Percentiles rank a stretch among this genome's conserved stretches.
Evolutionary conservation across 192 early-diverging fungal species (phyloP).

Genomic region (Coemansia sp.): DNA sequence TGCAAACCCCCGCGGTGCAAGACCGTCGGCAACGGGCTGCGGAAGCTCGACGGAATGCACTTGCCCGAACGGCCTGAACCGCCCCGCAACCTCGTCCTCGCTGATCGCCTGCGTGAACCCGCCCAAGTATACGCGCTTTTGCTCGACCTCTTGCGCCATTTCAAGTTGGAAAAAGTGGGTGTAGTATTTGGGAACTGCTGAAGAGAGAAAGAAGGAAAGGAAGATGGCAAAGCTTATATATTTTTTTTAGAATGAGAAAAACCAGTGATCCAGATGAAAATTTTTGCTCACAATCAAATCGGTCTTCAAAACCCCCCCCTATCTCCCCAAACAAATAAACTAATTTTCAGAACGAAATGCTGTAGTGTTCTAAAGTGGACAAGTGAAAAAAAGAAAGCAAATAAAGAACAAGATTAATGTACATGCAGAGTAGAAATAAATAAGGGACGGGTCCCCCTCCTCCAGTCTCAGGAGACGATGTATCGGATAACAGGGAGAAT

Average conservation of each 20-base stretch:
- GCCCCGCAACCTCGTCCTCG: slow-evolving; percentile 56
- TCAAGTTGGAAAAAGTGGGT: background rate
- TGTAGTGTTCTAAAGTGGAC: background rate
- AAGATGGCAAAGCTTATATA: background rate
- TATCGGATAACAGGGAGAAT: slow-evolving; percentile 34
- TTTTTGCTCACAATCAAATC: background rate
- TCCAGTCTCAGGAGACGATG: slow-evolving; percentile 2
- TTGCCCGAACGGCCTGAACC: slow-evolving; percentile 75
- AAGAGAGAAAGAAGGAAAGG: background rate
- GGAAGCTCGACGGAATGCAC: slow-evolving; percentile 36
- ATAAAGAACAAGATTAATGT: background rate
- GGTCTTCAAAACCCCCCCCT: too few species aligned
- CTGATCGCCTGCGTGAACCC: slow-evolving; percentile 66
- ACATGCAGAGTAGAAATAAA: background rate
- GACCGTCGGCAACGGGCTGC: background rate
- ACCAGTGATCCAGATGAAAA: background rate
- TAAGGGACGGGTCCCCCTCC: background rate
- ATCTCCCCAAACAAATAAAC: too few species aligned
- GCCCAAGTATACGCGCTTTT: slow-evolving; percentile 74
- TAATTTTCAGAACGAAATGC: background rate
- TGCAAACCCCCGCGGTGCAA: slow-evolving; percentile 66
- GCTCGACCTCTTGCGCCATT: slow-evolving; percentile 30
- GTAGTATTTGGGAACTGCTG: background rate
- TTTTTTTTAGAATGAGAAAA: background rate
- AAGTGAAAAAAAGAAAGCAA: background rate